Conservation (phyloP, 768 basidiomycete genomes). For the Leucosporidium yakuticum region DNA sequence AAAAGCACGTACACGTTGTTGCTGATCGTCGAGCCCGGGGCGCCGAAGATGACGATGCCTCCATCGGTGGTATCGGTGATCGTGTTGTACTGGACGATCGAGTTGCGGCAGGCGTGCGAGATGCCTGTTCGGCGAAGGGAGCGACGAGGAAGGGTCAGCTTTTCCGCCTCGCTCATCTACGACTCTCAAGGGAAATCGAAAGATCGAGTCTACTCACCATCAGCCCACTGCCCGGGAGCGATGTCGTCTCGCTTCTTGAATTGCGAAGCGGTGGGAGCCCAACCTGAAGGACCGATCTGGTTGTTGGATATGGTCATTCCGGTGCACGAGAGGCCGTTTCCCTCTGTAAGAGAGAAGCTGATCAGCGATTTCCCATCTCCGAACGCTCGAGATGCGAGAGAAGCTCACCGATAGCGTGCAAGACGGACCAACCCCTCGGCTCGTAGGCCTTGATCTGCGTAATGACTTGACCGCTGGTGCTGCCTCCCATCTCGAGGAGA, state of each 20-base stretch:
- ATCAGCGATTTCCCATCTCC: too few species aligned
- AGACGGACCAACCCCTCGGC: conserved; percentile 30
- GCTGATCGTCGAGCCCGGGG: conserved; percentile 26
- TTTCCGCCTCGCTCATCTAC: too few species aligned
- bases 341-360: too few species aligned
- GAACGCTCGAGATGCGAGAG: background rate
- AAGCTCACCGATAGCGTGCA: conserved; percentile 16
- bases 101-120: conserved; percentile 24
- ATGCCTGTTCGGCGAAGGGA: conserved; percentile 17
- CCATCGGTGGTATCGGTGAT: conserved; percentile 26
- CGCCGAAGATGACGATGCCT: conserved; percentile 39
- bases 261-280: conserved; percentile 15
- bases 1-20: conserved; percentile 27
- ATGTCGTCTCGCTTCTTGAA: conserved; percentile 9
- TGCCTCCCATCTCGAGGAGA: conserved; percentile 33
- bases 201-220: background rate
- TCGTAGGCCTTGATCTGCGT: conserved; percentile 19
- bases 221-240: conserved; percentile 24
- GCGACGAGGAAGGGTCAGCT: too few species aligned
- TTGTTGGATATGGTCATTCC: conserved; percentile 26
- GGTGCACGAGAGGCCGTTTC: conserved; percentile 10
- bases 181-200: too few species aligned
- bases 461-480: conserved; percentile 13
- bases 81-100: conserved; percentile 27
- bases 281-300: conserved; percentile 23